Evolutionary conservation across 108 stramenopile genomes (phyloP), one percentile per base, ranked within the genome.

Genomic region (Nitzschia inconspicua): DNA sequence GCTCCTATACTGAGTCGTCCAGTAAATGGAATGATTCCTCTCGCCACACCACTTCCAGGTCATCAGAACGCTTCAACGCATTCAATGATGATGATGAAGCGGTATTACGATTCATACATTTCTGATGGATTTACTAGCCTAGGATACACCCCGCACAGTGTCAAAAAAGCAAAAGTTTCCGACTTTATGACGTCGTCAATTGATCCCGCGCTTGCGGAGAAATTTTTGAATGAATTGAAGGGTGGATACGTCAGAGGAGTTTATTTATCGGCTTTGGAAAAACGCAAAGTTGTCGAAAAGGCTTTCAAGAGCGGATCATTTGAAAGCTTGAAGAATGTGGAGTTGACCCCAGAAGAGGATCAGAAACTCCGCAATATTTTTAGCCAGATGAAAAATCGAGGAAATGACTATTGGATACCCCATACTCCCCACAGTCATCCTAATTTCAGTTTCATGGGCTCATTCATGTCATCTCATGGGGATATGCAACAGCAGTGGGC

Each of bases 211-310:
- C 10, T 36, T 19, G 26, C 37, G 16, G 53, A 54, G 20, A 23
- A 1, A 4, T 54, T 54, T 36, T 36, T 54, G 53, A 37, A n/a
- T 11, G 53, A 31, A n/a, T 72, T 91, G 11, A 74, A 80, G 30
- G 89, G 86, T 35, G 89, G 89, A 14, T 86, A 87, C 56, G 66
- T 86, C 20, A 68, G 68, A 68, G 85, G 89, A 0, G 65, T 88
- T 3, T 86, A 81, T 54, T 59, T 75, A 37, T 86, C 84, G 19
- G 82, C 81, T 3, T 57, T 85, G 50, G 89, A 91, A 56, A 69
- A 86, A 40, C 76, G 82, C 22, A 77, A 76, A 39, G 64, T 88
- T 50, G 82, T 84, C n/a, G 84, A 88, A 52, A 68, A 65, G 31
- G 56, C 73, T 13, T 54, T 41, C 23, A 44, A 58, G 8, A 60